phyloP scores from a whole-genome alignment of 768 basidiomycete genomes.

The Lactifluus subvellereus region DNA sequence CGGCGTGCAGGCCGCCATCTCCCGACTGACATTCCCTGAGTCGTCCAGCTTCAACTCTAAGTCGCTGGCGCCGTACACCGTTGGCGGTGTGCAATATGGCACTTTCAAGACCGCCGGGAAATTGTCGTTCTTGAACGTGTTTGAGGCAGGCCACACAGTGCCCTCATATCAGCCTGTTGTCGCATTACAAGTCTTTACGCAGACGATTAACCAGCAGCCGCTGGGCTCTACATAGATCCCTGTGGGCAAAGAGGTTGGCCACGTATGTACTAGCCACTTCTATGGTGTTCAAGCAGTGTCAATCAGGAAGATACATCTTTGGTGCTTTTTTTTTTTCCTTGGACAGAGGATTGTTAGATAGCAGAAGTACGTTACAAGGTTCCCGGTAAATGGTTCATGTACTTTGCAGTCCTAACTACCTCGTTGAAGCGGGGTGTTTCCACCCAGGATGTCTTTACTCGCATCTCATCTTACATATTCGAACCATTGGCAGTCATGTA shows the following conservation, averaged over 20 bases:
- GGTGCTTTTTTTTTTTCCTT: not conserved
- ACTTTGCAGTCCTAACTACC: too few species aligned
- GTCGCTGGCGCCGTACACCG: conserved; percentile 38
- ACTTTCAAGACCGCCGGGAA: conserved; percentile 46
- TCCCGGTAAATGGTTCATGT: too few species aligned
- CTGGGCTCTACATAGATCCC: conserved; percentile 12
- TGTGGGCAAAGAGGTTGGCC: not conserved
- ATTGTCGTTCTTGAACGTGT: conserved; percentile 41
- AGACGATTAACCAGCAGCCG: conserved; percentile 16
- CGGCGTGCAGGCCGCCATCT: conserved; percentile 46
- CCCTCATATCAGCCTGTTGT: conserved; percentile 18
- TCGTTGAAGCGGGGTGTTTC: too few species aligned
- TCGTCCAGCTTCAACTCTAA: conserved; percentile 33
- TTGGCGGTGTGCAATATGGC: conserved; percentile 40
- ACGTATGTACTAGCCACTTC: too few species aligned
- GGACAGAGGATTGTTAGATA: too few species aligned
- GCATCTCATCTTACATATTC: too few species aligned
- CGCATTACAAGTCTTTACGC: conserved; percentile 18
- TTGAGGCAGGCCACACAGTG: conserved; percentile 35
- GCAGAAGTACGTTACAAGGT: too few species aligned
- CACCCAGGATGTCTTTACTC: too few species aligned
- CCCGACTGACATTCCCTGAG: conserved; percentile 36
- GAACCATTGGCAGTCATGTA: too few species aligned
- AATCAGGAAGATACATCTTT: too few species aligned
- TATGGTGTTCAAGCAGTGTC: too few species aligned